Conservation (phyloP, 2,329 filamentous ascomycete genomes). For the Zasmidium citrigriseum region DNA sequence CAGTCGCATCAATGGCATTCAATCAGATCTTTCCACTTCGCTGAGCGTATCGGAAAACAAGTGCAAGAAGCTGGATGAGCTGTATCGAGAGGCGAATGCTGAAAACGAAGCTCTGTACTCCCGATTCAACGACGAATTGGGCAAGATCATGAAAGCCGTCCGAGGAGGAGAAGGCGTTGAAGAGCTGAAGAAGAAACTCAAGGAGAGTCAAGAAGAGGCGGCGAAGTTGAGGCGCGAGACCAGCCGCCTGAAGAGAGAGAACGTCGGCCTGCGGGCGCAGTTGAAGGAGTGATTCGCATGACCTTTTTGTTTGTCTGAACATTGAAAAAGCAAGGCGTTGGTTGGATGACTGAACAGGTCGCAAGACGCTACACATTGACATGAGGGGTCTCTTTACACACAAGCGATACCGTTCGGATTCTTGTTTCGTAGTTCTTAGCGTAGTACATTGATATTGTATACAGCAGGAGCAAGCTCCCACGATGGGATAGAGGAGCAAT, state of each 20-base stretch:
- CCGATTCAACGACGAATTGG: constrained; percentile 87
- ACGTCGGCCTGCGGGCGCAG: constrained; percentile 63
- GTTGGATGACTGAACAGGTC: background rate
- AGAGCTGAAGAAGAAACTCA: constrained; percentile 70
- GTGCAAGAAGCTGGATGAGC: constrained; percentile 78
- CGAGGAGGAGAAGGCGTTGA: constrained; percentile 76
- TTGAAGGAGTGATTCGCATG: constrained; percentile 39
- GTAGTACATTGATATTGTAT: background rate
- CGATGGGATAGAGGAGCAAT: background rate
- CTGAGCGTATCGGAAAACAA: constrained; percentile 74
- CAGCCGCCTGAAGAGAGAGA: constrained; percentile 76
- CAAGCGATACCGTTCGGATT: background rate
- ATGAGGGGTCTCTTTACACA: background rate
- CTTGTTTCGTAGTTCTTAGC: background rate
- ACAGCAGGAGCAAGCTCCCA: background rate
- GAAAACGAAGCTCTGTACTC: constrained; percentile 94
- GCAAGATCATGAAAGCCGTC: constrained; percentile 76
- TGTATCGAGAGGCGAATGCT: constrained; percentile 82
- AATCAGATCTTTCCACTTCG: constrained; percentile 70
- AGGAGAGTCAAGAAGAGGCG: constrained; percentile 75
- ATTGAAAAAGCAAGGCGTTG: constrained; percentile 6
- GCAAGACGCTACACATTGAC: background rate
- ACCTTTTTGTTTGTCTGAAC: background rate
- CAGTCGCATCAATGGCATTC: constrained; percentile 63
- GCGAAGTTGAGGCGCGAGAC: constrained; percentile 83